Percentiles rank a stretch among this genome's conserved stretches.
Conservation (phyloP, 2,329 filamentous ascomycete genomes). For the Tolypocladium amazonense region DNA sequence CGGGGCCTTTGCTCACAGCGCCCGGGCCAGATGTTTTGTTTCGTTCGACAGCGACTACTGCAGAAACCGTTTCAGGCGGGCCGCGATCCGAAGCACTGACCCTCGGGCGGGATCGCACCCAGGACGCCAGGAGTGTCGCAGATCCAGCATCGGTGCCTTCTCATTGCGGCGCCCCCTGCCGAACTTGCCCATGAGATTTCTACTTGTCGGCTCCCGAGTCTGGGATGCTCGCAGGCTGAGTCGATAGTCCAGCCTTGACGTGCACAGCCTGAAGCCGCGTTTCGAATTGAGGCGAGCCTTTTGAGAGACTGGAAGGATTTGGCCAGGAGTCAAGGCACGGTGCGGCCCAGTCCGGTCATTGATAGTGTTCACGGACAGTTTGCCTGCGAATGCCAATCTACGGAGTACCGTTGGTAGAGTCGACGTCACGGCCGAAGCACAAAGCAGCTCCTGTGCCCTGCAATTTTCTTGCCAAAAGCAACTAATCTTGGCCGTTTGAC, state of each 20-base stretch:
- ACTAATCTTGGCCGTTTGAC: background rate
- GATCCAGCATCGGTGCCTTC: background rate
- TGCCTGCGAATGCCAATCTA: background rate
- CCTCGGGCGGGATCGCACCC: background rate
- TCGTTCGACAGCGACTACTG: background rate
- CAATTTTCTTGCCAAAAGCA: background rate
- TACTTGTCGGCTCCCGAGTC: too few species aligned
- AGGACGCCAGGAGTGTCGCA: background rate
- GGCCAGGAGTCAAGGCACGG: background rate
- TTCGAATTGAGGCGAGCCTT: background rate
- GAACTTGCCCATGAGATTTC: background rate
- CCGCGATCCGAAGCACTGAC: background rate
- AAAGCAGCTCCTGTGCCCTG: too few species aligned
- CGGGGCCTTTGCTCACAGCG: too few species aligned
- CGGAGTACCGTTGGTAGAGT: background rate
- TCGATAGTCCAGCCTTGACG: background rate
- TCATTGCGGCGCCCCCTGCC: background rate
- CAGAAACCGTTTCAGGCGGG: background rate
- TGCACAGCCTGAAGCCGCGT: background rate
- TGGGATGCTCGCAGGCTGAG: background rate
- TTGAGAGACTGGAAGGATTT: background rate
- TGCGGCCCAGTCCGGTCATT: background rate
- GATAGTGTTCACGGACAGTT: background rate
- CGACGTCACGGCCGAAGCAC: too few species aligned
- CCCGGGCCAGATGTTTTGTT: background rate